phyloP scores from a whole-genome alignment of 352 stramenopile genomes.

The Globisporangium recalcitrans region DNA sequence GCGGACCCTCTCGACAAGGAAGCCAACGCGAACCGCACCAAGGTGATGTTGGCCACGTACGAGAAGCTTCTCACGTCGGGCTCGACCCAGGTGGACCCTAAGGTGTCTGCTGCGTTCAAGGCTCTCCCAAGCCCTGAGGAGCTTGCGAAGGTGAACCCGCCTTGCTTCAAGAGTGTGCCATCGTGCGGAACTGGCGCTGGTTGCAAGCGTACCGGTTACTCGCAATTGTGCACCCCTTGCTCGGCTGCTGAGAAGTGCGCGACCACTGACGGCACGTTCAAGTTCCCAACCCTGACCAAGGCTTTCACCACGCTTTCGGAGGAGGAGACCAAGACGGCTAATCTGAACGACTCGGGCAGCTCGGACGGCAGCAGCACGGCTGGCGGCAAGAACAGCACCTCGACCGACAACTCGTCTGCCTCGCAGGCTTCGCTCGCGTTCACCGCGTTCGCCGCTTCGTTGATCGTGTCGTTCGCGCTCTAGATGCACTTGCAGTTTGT shows the following conservation, averaged over 20 bases:
- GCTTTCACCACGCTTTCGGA: conserved; percentile 37
- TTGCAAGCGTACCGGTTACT: conserved; percentile 67
- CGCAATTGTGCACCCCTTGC: conserved; percentile 66
- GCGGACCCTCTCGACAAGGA: conserved; percentile 45
- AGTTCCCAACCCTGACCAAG: conserved; percentile 60
- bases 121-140: conserved; percentile 37
- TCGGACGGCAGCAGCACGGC: neutral
- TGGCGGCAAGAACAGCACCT: neutral
- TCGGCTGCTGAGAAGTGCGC: conserved; percentile 26
- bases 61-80: conserved; percentile 30
- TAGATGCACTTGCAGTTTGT: conserved; percentile 8
- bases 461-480: conserved; percentile 9
- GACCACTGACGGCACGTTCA: conserved; percentile 41
- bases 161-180: conserved; percentile 62
- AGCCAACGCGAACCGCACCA: conserved; percentile 44
- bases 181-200: conserved; percentile 43
- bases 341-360: neutral
- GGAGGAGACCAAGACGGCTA: conserved; percentile 29
- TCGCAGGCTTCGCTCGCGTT: neutral
- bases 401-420: conserved; percentile 5
- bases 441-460: conserved; percentile 3
- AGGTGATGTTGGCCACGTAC: conserved; percentile 51
- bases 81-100: conserved; percentile 41
- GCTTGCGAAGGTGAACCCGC: conserved; percentile 48
- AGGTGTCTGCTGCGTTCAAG: conserved; percentile 35